Evolutionary conservation across 2,329 filamentous ascomycete genomes (phyloP), one percentile per base, ranked within the genome.

Genomic region (Botrytis aclada): DNA sequence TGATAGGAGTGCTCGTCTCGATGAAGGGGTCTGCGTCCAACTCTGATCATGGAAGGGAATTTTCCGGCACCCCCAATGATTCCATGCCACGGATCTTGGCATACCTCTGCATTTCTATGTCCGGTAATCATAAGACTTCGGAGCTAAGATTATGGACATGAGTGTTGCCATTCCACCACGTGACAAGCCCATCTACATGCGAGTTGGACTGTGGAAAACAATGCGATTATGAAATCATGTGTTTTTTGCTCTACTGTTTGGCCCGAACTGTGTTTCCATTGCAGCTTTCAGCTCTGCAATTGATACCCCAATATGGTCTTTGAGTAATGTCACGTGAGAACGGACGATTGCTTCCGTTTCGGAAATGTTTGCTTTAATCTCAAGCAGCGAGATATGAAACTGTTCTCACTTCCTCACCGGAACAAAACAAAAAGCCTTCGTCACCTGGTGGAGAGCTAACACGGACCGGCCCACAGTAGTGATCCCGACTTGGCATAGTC

Each of bases 401-500:
- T 14, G 51, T 10, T 29, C 18, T 10, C n/a, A 25, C 10, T 16
- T 41, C 18, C 65, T 69, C 34, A n/a, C 47, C 34, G 47, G 65
- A 12, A 37, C n/a, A n/a, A 69, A 56, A 41, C 18, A 69, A 18
- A 39, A 20, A 25, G 12, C 22, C 65, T 32, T 41, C 65, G 47
- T 69, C 65, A 56, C n/a, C 47, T 32, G 12, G 65, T 69, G 65
- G 65, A 67, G 65, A 41, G 34, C 25, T 41, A 41, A 56, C 51
- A 56, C 47, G 47, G 65, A 41, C n/a, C n/a, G 47, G 51, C 34
- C 47, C 65, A 69, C 34, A 69, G 10, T 29, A 43, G 47, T n/a
- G 65, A 56, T 69, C 37, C n/a, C 25, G 65, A 56, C 47, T 69
- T 41, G 65, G 65, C 65, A 69, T 32, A 69, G 65, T 67, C 47